Conservation (phyloP, 371 early-diverging fungal genomes). For the Gilbertella persicaria region DNA sequence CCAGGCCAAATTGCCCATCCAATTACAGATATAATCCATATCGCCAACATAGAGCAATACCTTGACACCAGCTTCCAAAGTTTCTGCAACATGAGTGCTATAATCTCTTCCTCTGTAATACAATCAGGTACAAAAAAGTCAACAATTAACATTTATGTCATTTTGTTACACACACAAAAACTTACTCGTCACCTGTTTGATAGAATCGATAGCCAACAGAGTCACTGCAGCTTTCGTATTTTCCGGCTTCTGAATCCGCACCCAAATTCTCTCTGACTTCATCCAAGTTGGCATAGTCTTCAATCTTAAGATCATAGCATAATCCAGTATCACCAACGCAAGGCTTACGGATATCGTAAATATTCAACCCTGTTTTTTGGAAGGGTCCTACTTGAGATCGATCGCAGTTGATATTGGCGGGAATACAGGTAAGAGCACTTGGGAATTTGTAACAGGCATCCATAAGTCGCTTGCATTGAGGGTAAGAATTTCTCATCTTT, state of each 20-base stretch:
- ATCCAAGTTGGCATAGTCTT: slow-evolving; percentile 68
- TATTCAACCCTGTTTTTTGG: slow-evolving; percentile 67
- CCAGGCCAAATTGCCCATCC: slow-evolving; percentile 90
- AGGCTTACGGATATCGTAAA: slow-evolving; percentile 75
- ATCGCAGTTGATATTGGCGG: slow-evolving; percentile 82
- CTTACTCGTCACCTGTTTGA: slow-evolving; percentile 80
- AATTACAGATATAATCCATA: slow-evolving; percentile 34
- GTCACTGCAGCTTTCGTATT: slow-evolving; percentile 75
- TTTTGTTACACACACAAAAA: not conserved
- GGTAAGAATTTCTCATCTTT: slow-evolving; percentile 65
- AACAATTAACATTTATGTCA: slow-evolving; percentile 14
- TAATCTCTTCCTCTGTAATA: slow-evolving; percentile 11
- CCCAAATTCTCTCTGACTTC: slow-evolving; percentile 77
- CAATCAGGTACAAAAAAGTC: slow-evolving; percentile 10
- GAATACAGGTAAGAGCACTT: slow-evolving; percentile 74
- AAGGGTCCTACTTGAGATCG: slow-evolving; percentile 54
- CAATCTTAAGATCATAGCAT: slow-evolving; percentile 83
- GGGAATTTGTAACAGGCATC: slow-evolving; percentile 77
- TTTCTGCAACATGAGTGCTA: slow-evolving; percentile 45
- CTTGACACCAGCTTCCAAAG: slow-evolving; percentile 59
- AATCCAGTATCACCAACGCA: slow-evolving; percentile 62
- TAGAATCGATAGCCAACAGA: slow-evolving; percentile 73
- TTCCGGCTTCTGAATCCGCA: slow-evolving; percentile 48
- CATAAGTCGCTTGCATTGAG: slow-evolving; percentile 70
- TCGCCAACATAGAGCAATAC: slow-evolving; percentile 77